Conservation (phyloP, 305 asterid species). For the Fraxinus latifolia region DNA sequence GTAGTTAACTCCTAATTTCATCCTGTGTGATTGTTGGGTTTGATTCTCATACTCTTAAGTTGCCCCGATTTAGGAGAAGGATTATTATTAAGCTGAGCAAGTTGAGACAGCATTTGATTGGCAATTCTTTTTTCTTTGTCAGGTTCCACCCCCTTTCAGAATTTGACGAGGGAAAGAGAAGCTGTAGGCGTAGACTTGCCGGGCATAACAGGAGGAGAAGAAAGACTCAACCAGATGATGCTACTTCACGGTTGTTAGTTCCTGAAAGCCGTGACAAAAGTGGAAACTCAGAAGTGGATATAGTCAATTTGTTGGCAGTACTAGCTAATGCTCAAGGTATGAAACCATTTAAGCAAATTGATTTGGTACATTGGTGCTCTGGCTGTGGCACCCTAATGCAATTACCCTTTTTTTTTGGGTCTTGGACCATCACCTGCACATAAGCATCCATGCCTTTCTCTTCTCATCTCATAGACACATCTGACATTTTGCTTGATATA, state of each 20-base stretch:
- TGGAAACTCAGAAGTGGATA: slow-evolving; percentile 43
- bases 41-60: neutral
- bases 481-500: slow-evolving; percentile 20
- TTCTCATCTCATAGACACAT: neutral
- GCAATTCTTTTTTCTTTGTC: slow-evolving; percentile 26
- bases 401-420: neutral
- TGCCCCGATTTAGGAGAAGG: slow-evolving; percentile 6
- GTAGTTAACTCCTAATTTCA: neutral
- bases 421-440: neutral
- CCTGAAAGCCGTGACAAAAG: slow-evolving; percentile 42
- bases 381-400: slow-evolving; percentile 12
- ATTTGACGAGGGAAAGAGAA: slow-evolving; percentile 94
- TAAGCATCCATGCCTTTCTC: neutral
- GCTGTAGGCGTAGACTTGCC: slow-evolving; percentile 95
- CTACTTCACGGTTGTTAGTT: slow-evolving; percentile 36
- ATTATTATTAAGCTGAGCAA: neutral
- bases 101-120: slow-evolving; percentile 12
- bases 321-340: slow-evolving; percentile 69
- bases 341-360: neutral
- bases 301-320: slow-evolving; percentile 58
- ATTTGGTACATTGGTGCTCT: slow-evolving; percentile 11
- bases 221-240: slow-evolving; percentile 78
- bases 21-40: neutral
- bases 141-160: slow-evolving; percentile 93
- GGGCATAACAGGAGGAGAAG: slow-evolving; percentile 97